phyloP scores from a whole-genome alignment of 768 basidiomycete species.

The Lactarius akahatsu region DNA sequence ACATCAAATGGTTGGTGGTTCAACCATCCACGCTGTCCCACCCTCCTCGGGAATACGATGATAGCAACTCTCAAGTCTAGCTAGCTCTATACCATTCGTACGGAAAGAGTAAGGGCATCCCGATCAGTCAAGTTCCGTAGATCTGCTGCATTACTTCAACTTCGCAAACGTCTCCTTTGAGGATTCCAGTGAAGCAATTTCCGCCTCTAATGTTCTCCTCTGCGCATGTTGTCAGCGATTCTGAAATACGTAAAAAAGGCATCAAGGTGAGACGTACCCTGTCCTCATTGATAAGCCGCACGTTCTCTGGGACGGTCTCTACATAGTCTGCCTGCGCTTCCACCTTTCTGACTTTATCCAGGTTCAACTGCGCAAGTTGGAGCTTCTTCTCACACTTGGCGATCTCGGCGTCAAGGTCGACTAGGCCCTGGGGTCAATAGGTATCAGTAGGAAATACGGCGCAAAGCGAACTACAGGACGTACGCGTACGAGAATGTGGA shows the following conservation, averaged over 20 bases:
- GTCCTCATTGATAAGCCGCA: slow-evolving; percentile 71
- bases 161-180: slow-evolving; percentile 76
- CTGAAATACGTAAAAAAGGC: slow-evolving; percentile 10
- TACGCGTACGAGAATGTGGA: slow-evolving; percentile 86
- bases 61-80: too few species aligned
- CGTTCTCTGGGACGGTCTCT: slow-evolving; percentile 74
- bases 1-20: too few species aligned
- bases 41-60: too few species aligned
- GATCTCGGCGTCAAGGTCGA: slow-evolving; percentile 87
- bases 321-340: slow-evolving; percentile 75
- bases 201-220: slow-evolving; percentile 77
- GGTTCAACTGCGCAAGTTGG: slow-evolving; percentile 61
- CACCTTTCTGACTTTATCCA: slow-evolving; percentile 75
- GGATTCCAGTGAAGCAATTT: slow-evolving; percentile 57
- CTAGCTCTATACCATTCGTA: too few species aligned
- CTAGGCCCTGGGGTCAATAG: slow-evolving; percentile 61
- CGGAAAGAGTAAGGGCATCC: too few species aligned
- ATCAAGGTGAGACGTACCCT: slow-evolving; percentile 54
- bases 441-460: background rate
- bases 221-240: slow-evolving; percentile 33
- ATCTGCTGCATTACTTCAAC: slow-evolving; percentile 47
- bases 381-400: slow-evolving; percentile 90
- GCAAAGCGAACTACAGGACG: slow-evolving; percentile 30
- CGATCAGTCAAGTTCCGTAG: too few species aligned
- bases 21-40: too few species aligned